A percentile compares a stretch with the other conserved stretches of the same genome.
Conservation (phyloP, 495 filamentous ascomycete genomes). For the Clohesyomyces aquaticus region DNA sequence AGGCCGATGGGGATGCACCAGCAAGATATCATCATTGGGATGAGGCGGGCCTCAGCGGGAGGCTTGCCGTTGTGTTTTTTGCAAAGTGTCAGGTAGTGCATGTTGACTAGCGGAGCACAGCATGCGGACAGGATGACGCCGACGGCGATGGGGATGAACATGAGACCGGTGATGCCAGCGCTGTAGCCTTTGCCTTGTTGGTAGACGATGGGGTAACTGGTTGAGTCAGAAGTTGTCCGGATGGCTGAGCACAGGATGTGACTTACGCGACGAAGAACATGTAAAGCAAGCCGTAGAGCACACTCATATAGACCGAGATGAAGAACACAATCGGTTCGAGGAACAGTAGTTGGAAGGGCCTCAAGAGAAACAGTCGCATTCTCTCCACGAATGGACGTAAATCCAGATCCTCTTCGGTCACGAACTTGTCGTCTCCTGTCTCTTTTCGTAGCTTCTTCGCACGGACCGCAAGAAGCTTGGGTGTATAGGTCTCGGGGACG, state of each 20-base stretch:
- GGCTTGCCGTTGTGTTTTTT: conserved; percentile 66
- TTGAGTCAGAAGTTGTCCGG: too few relatives aligned
- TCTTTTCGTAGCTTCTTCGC: conserved; percentile 69
- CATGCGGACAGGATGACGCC: conserved; percentile 67
- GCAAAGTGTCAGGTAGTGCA: conserved; percentile 68
- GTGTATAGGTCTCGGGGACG: conserved; percentile 79
- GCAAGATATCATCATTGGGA: conserved; percentile 85
- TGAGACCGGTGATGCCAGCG: conserved; percentile 72
- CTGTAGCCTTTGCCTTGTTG: conserved; percentile 72
- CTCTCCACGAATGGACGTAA: conserved; percentile 64
- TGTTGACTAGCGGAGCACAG: conserved; percentile 74
- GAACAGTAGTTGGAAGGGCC: conserved; percentile 81
- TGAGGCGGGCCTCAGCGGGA: conserved; percentile 73
- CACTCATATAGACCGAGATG: conserved; percentile 76
- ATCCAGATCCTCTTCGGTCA: conserved; percentile 76
- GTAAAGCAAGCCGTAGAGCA: conserved; percentile 77
- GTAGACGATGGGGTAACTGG: conserved; percentile 76
- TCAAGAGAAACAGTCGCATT: conserved; percentile 67
- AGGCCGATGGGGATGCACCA: conserved; percentile 77
- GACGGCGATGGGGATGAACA: conserved; percentile 77
- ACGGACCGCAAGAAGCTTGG: conserved; percentile 66
- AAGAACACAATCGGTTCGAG: conserved; percentile 78
- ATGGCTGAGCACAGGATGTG: too few relatives aligned
- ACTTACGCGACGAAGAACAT: conserved; percentile 76
- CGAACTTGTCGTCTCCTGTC: conserved; percentile 65